Evolutionary conservation across 352 stramenopile species (phyloP).

Genomic region (Globisporangium cederbergense): DNA sequence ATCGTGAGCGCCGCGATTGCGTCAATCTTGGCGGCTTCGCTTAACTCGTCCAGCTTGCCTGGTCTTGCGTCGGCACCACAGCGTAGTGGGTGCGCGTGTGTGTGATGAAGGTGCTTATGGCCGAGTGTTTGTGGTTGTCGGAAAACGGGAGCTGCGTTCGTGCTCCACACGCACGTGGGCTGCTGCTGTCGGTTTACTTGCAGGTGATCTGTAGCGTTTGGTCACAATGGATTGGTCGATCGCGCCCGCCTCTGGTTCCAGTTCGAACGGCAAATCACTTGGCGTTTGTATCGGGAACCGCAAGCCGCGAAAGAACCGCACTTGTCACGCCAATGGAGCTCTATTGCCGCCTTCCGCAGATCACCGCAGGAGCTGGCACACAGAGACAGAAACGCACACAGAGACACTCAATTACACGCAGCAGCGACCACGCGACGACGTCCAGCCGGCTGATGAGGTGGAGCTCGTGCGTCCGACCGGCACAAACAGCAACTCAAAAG

Average conservation of each 20-base stretch:
- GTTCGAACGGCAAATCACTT: slow-evolving; percentile 6
- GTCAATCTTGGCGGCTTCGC: slow-evolving; percentile 36
- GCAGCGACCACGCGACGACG: not conserved
- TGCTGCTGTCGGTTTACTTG: not conserved
- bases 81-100: not conserved
- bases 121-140: not conserved
- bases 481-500: not conserved
- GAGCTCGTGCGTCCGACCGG: not conserved
- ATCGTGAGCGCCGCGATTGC: slow-evolving; percentile 37
- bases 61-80: not conserved
- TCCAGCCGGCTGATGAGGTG: not conserved
- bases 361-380: not conserved
- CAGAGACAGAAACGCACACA: not conserved
- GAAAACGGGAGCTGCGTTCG: not conserved
- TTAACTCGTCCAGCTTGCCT: slow-evolving; percentile 25
- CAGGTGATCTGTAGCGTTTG: not conserved
- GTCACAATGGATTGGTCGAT: not conserved
- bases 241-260: too few relatives aligned
- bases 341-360: not conserved
- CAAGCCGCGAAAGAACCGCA: slow-evolving; percentile 6
- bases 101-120: not conserved
- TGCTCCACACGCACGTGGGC: not conserved
- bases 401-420: not conserved
- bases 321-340: not conserved
- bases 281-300: slow-evolving; percentile 15